A percentile compares a stretch with the other conserved stretches of the same genome.
These are phyloP conservation scores for Poterioochromonas sp. DNA, from an alignment of 352 stramenopile species.

Conservation along the genomic window DNA sequence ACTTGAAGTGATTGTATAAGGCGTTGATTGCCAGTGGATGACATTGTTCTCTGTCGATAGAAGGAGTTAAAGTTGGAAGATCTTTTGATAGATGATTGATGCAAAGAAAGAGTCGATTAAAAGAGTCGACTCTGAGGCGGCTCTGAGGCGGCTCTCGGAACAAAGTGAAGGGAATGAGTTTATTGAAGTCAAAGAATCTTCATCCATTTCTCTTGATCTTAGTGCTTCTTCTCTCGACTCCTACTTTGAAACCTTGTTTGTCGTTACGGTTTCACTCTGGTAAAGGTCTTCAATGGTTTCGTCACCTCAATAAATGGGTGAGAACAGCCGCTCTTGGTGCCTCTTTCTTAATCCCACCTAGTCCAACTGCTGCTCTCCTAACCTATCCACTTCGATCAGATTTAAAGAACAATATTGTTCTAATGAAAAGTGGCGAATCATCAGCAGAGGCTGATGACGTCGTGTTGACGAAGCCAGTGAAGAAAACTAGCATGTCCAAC, in stretches of 20 bases:
- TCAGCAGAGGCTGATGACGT: background rate
- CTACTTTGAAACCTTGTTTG: background rate
- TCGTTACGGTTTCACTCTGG: background rate
- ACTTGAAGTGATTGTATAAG: too few species aligned
- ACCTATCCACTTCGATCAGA: background rate
- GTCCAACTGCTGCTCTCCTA: conserved; percentile 34
- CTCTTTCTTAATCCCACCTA: background rate
- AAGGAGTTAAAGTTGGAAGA: too few species aligned
- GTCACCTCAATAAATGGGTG: background rate
- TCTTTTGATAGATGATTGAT: too few species aligned
- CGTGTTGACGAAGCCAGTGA: background rate
- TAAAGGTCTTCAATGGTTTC: background rate
- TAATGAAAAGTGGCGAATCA: background rate
- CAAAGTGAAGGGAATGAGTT: too few species aligned
- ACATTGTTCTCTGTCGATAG: too few species aligned
- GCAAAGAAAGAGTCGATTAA: too few species aligned
- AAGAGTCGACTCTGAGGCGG: too few species aligned
- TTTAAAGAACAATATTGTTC: conserved; percentile 3
- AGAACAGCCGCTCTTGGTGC: background rate
- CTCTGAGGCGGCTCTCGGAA: too few species aligned
- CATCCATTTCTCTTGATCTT: background rate
- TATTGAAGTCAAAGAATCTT: too few species aligned
- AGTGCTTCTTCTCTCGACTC: background rate
- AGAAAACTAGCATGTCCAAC: background rate
- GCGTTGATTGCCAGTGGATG: too few species aligned